A percentile compares a stretch with the other conserved stretches of the same genome.
Evolutionary conservation across 139 green algal genomes (phyloP).

Genomic region (Micractinium conductrix): DNA sequence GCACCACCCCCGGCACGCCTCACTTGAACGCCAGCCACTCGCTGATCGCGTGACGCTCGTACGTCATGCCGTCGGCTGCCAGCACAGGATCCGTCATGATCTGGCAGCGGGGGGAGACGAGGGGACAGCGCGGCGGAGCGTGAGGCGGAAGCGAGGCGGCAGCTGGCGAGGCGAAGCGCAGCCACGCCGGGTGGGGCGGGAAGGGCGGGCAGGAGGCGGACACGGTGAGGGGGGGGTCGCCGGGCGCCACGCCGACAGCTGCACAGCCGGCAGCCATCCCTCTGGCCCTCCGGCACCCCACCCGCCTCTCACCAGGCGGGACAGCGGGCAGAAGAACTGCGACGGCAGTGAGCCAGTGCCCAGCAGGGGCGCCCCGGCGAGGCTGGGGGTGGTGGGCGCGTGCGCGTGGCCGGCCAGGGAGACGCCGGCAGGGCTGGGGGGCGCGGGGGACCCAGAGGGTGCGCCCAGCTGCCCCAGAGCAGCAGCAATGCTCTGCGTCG

Average conservation of each 20-base stretch:
- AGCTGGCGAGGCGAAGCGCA: too few relatives aligned
- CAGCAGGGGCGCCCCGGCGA: not conserved
- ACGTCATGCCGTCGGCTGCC: conserved; percentile 57
- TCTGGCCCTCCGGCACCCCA: too few relatives aligned
- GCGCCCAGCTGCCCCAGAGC: not conserved
- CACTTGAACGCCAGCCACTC: conserved; percentile 48
- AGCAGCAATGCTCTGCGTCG: conserved; percentile 6
- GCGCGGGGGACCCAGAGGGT: not conserved
- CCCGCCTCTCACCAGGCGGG: too few relatives aligned
- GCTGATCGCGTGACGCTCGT: conserved; percentile 52
- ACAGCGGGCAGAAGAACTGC: conserved; percentile 52
- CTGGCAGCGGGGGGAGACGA: too few relatives aligned
- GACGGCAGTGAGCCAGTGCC: not conserved
- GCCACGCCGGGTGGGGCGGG: too few relatives aligned
- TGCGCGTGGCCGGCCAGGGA: not conserved
- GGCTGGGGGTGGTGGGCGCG: not conserved
- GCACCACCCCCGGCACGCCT: not conserved
- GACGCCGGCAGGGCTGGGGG: conserved; percentile 1
- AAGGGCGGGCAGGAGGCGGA: too few relatives aligned
- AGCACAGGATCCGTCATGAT: conserved; percentile 61
- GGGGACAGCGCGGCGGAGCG: too few relatives aligned
- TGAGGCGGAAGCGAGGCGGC: too few relatives aligned
- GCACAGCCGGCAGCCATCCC: too few relatives aligned
- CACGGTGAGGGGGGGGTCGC: too few relatives aligned
- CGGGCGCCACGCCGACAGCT: too few relatives aligned